These are phyloP conservation scores for Colletotrichum camelliae DNA, from an alignment of 2,329 filamentous ascomycete species.

Conservation along the genomic window DNA sequence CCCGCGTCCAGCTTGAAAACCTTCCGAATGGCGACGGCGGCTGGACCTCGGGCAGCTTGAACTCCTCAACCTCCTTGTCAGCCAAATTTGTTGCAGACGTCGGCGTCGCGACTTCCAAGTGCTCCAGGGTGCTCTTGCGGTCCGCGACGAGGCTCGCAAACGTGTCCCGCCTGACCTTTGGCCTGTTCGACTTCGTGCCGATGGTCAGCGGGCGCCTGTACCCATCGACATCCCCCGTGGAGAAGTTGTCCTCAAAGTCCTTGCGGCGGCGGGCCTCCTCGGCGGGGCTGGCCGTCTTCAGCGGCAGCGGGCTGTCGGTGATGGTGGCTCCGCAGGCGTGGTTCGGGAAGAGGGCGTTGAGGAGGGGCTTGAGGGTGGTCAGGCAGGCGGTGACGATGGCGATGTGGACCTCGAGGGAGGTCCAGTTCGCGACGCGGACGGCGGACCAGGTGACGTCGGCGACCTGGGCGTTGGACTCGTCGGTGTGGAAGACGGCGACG, in stretches of 20 bases:
- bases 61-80: background rate
- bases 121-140: background rate
- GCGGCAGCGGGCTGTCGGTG: background rate
- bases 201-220: conserved; percentile 25
- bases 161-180: background rate
- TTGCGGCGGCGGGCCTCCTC: background rate
- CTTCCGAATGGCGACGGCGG: background rate
- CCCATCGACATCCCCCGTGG: background rate
- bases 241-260: conserved; percentile 18
- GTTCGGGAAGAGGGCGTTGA: conserved; percentile 38
- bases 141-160: background rate
- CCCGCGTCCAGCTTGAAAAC: background rate
- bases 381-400: conserved; percentile 41
- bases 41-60: conserved; percentile 9
- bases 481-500: conserved; percentile 28
- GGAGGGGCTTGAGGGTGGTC: conserved; percentile 41
- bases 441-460: conserved; percentile 32
- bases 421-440: conserved; percentile 37
- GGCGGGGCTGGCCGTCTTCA: background rate
- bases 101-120: background rate
- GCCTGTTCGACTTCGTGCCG: conserved; percentile 20
- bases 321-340: background rate
- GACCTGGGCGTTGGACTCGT: conserved; percentile 1
- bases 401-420: conserved; percentile 39
- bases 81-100: background rate